These are phyloP conservation scores for Gaultheria prostrata DNA, from an alignment of 148 eudicot genomes.

Conservation along the genomic window DNA sequence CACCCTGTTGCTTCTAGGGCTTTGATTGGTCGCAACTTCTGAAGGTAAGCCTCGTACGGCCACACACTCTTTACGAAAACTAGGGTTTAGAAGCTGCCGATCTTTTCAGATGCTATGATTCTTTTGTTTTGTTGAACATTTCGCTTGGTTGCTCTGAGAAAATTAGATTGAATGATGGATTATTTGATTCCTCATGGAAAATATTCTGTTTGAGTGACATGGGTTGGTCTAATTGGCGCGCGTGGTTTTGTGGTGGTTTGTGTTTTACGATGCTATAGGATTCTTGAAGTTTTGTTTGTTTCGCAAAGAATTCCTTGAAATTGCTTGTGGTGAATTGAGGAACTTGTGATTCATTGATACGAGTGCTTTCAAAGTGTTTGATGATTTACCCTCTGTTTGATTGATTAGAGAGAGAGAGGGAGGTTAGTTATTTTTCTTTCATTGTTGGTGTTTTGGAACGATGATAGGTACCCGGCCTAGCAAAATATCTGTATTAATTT, in stretches of 20 bases:
- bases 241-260: not conserved
- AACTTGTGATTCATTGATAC: not conserved
- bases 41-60: not conserved
- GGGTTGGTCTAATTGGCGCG: not conserved
- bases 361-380: not conserved
- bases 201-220: not conserved
- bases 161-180: not conserved
- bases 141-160: not conserved
- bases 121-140: not conserved
- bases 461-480: not conserved
- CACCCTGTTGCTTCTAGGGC: not conserved
- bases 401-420: not conserved
- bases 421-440: not conserved
- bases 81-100: conserved; percentile 8
- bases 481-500: not conserved
- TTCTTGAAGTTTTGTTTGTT: not conserved
- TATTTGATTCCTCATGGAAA: not conserved
- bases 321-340: not conserved
- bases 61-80: not conserved
- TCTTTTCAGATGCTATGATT: not conserved
- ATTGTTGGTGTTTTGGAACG: not conserved
- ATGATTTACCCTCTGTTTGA: not conserved
- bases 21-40: not conserved
- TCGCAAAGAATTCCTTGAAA: not conserved
- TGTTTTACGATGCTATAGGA: not conserved